A percentile compares a stretch with the other conserved stretches of the same genome.
Evolutionary conservation across 208 protist species (phyloP).

Genomic region (Leishmania gerbilli): DNA sequence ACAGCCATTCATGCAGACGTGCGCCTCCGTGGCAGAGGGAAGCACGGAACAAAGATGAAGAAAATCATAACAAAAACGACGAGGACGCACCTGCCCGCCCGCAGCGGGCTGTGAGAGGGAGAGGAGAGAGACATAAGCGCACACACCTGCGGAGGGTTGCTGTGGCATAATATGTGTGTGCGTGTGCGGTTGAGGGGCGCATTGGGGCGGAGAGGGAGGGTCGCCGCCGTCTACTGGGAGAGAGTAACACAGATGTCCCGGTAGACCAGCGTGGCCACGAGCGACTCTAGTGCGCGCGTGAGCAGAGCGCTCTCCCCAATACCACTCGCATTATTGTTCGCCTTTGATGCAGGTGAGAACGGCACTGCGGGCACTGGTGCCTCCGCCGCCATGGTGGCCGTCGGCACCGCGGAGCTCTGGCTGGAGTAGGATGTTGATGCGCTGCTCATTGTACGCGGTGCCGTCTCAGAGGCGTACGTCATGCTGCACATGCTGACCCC

Average conservation of each 20-base stretch:
- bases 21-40: background rate
- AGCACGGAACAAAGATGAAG: background rate
- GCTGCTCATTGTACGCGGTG: background rate
- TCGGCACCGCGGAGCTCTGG: background rate
- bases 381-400: background rate
- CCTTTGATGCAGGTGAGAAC: background rate
- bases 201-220: background rate
- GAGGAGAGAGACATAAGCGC: background rate
- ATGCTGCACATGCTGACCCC: slow-evolving; percentile 3
- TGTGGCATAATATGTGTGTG: background rate
- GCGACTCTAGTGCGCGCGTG: slow-evolving; percentile 24
- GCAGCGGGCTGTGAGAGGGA: background rate
- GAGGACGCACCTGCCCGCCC: background rate
- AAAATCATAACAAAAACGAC: background rate
- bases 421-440: background rate
- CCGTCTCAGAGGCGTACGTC: slow-evolving; percentile 5
- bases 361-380: background rate
- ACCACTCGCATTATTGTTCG: background rate
- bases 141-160: background rate
- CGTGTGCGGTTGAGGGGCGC: background rate
- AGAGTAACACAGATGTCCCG: slow-evolving; percentile 10
- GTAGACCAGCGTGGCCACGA: slow-evolving; percentile 31
- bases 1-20: background rate
- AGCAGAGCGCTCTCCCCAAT: background rate
- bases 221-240: background rate